Evolutionary conservation across 345 rosid species (phyloP), one percentile per base, ranked within the genome.

Genomic region (Citrus glauca): DNA sequence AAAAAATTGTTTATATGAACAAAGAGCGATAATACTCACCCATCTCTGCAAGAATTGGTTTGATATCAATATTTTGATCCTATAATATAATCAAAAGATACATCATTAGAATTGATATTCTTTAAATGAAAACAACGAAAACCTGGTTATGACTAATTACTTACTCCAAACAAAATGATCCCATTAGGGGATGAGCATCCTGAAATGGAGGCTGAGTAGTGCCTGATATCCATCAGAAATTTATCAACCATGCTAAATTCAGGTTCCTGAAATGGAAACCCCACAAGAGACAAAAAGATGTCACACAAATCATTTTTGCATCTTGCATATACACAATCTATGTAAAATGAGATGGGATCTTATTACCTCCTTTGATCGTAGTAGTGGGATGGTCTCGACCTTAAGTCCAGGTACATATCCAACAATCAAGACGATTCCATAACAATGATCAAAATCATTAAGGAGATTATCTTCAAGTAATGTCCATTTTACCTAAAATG

Each of bases 331-430:
- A 16, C 56, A 53, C 57, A 17, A 53, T 53, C 22, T 53, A 53
- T 53, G 57, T 22, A 22, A 53, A 53, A 19, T 17, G 7, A 3
- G 57, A 53, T 19, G 5, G 20, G 20, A 22, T 14, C 10, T 68
- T 56, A 4, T 57, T 83, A 83, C 90, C 82, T 1, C 24, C 40
- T 53, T 82, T 13, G 82, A 19, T 63, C 80, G 69, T n/a, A 84
- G 48, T 2, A 85, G 77, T 2, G 88, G 88, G 57, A 85, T 66
- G 9, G 81, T 32, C 22, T 68, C 77, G 53, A 82, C 79, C 75
- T 82, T 85, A 20, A 87, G 82, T 66, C 89, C 88, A 56, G 89
- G 91, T 62, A 84, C 76, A 79, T 68, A 86, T 69, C 91, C 88
- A 71, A 86, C 81, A 64, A 84, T 76, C 82, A 88, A 69, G 59